Conservation (phyloP, 2,329 filamentous ascomycete genomes). For the Phaeophleospora eucalypticola region DNA sequence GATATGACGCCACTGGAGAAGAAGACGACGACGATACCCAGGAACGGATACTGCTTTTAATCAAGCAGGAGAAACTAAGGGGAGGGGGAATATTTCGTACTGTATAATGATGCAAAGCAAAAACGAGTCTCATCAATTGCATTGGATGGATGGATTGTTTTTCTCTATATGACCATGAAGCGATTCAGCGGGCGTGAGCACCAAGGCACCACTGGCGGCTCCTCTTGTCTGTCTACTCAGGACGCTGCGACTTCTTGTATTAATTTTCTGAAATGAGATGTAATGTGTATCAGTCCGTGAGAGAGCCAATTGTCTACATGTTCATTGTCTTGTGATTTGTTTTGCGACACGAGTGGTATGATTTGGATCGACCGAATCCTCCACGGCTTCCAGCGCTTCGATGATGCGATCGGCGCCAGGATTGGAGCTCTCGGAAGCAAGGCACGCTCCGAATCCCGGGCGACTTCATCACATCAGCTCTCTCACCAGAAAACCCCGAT, state of each 20-base stretch:
- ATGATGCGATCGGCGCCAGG: background rate
- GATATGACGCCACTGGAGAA: too few relatives aligned
- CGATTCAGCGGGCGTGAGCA: slow-evolving; percentile 4
- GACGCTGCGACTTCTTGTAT: too few relatives aligned
- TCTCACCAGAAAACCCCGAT: background rate
- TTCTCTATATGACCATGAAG: background rate
- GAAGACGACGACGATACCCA: background rate
- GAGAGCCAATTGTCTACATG: too few relatives aligned
- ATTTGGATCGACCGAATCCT: background rate
- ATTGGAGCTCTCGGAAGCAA: background rate
- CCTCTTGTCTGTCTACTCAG: background rate
- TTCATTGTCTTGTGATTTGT: too few relatives aligned
- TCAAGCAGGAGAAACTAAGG: background rate
- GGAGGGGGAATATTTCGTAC: background rate
- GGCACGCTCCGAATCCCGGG: background rate
- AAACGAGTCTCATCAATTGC: background rate
- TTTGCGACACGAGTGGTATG: too few relatives aligned
- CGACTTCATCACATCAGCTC: background rate
- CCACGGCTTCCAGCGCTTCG: background rate
- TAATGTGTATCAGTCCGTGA: background rate
- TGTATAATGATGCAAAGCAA: background rate
- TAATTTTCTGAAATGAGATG: too few relatives aligned
- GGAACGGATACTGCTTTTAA: background rate
- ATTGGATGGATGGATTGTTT: too few relatives aligned
- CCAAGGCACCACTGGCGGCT: background rate